Evolutionary conservation across 176 grass and related monocot genomes (phyloP).

Genomic region (Elaeis guineensis): DNA sequence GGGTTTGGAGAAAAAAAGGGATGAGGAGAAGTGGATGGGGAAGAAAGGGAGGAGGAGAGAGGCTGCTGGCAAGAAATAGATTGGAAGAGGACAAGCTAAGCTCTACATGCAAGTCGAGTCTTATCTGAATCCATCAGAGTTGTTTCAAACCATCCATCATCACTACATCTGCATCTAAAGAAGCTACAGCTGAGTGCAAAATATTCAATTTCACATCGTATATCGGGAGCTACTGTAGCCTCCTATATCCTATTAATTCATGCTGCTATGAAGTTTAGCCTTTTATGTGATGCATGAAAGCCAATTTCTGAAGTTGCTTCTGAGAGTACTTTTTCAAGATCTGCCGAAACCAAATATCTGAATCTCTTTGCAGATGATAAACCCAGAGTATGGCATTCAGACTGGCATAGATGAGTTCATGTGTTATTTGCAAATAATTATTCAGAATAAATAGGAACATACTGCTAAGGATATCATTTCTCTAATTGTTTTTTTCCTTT

Average conservation of each 20-base stretch:
- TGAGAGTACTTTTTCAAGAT: not conserved
- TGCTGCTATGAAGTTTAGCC: conserved; percentile 43
- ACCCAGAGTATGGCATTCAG: not conserved
- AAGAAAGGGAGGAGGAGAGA: no score
- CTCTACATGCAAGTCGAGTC: conserved; percentile 34
- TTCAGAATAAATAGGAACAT: no score
- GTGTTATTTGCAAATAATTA: no score
- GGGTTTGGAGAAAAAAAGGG: no score
- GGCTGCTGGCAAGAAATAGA: no score
- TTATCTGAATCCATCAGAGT: conserved; percentile 11
- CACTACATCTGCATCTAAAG: conserved; percentile 73
- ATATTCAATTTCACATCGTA: conserved; percentile 74
- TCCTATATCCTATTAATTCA: conserved; percentile 49
- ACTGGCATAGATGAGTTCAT: not conserved
- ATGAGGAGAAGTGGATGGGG: no score
- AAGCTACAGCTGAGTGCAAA: conserved; percentile 69
- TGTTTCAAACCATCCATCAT: conserved; percentile 60
- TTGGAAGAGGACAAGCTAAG: no score
- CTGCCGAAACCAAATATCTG: no score
- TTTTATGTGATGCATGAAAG: conserved; percentile 54
- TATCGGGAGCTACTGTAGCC: conserved; percentile 37
- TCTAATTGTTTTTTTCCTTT: no score
- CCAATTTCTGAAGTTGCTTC: no score
- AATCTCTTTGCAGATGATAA: not conserved
- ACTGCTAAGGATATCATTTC: no score